phyloP scores from a whole-genome alignment of 345 rosid species.

The Populus tremula region DNA sequence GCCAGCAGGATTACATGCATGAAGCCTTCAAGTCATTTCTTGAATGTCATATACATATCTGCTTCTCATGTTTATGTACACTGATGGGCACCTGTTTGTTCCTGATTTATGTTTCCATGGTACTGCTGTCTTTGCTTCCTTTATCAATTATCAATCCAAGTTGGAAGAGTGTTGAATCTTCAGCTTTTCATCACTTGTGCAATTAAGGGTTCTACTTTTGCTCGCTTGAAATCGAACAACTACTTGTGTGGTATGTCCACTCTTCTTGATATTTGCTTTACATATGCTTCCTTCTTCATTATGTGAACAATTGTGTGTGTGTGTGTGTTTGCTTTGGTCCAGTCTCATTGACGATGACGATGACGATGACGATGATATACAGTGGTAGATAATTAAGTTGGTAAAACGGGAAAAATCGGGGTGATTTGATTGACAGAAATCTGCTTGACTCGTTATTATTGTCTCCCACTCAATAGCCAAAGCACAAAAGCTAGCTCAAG shows the following conservation, averaged over 20 bases:
- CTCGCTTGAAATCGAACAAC: slow-evolving; percentile 9
- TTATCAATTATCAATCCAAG: neutral
- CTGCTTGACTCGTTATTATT: slow-evolving; percentile 25
- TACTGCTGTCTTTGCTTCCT: neutral
- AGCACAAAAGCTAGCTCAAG: slow-evolving; percentile 21
- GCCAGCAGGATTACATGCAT: slow-evolving; percentile 18
- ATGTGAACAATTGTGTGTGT: neutral
- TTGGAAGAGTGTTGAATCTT: slow-evolving; percentile 1
- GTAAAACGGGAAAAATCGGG: slow-evolving; percentile 1
- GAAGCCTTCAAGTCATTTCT: slow-evolving; percentile 21
- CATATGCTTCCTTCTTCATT: neutral
- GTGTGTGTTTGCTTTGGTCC: neutral
- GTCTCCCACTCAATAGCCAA: slow-evolving; percentile 30
- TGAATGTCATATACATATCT: neutral
- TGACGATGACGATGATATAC: neutral
- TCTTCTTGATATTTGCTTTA: neutral
- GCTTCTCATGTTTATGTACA: slow-evolving; percentile 7
- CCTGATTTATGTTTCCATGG: slow-evolving; percentile 2
- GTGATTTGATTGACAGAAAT: slow-evolving; percentile 35
- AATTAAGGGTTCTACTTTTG: slow-evolving; percentile 4
- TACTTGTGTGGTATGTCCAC: slow-evolving; percentile 26
- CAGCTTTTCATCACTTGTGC: slow-evolving; percentile 12
- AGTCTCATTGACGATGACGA: neutral
- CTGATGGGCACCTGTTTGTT: slow-evolving; percentile 10
- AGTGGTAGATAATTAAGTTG: slow-evolving; percentile 17